A percentile compares a stretch with the other conserved stretches of the same genome.
Conservation (phyloP, 2,329 filamentous ascomycete genomes). For the Chrysoporthe cubensis region DNA sequence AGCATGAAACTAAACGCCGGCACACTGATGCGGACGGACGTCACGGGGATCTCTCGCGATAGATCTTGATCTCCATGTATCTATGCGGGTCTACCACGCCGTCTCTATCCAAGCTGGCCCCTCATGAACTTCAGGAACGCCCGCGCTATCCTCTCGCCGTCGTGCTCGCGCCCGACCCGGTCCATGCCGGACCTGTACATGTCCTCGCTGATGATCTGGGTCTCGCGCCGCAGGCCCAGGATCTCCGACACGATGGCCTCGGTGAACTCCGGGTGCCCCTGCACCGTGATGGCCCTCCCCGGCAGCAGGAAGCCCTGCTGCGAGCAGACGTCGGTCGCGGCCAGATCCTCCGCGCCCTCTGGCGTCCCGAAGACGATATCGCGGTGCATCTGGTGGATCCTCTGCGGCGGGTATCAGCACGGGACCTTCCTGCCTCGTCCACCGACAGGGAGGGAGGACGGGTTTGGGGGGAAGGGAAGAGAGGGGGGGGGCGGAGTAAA, state of each 20-base stretch:
- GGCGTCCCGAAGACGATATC: constrained; percentile 74
- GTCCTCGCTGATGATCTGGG: constrained; percentile 71
- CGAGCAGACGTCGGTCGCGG: constrained; percentile 66
- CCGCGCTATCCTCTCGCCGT: constrained; percentile 75
- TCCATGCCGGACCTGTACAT: constrained; percentile 70
- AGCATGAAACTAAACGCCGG: background rate
- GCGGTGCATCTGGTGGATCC: constrained; percentile 83
- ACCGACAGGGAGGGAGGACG: too few relatives aligned
- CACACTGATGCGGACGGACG: background rate
- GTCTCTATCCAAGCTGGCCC: constrained; percentile 36
- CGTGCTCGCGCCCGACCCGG: constrained; percentile 70
- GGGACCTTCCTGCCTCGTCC: background rate
- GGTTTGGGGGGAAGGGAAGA: too few relatives aligned
- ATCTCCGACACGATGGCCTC: constrained; percentile 72
- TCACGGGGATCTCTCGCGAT: background rate
- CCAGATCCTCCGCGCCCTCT: constrained; percentile 63
- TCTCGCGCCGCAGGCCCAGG: constrained; percentile 63
- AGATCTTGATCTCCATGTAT: background rate
- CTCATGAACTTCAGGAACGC: constrained; percentile 79
- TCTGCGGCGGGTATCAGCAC: background rate
- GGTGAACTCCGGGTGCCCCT: constrained; percentile 87
- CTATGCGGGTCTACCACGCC: constrained; percentile 15
- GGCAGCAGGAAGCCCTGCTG: constrained; percentile 81
- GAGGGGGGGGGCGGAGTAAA: background rate
- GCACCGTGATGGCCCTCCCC: constrained; percentile 71